Evolutionary conservation across 805 yeast genomes (phyloP), one percentile per base, ranked within the genome.

Genomic region (Lipomyces sp.): DNA sequence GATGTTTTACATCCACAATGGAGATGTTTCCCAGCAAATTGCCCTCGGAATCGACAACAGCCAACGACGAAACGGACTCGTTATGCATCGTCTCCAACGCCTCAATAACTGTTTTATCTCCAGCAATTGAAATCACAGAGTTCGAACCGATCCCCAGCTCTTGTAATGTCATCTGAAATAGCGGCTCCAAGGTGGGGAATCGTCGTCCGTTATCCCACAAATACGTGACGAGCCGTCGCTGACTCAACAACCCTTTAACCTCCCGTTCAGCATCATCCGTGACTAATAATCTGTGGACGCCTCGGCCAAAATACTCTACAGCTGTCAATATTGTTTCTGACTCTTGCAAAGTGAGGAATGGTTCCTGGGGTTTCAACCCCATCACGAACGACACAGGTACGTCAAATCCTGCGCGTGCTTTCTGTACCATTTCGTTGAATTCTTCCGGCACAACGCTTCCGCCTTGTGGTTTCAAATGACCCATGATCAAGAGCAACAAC

Each of bases 251-350:
- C 65, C 98, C 98, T 2, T 89, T 86, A 59, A 93, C 86, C 45
- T 66, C 69, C 4, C 35, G 37, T 32, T 84, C 81, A 59, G 81
- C 78, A 58, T 81, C 83, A 18, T 79, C 77, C 30, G 89, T 83
- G 64, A 93, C 90, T 10, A 98, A 97, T 29, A 94, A 86, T 75
- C 99, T 84, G 79, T 95, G 99, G 2, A 93, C 97, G 29, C 99
- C 99, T 51, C 90, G 86, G n/a, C 98, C 98, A 68, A 94, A 81
- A 11, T 90, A 87, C 77, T 92, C 96, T 73, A 90, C 90, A 1
- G 91, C 97, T 4, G 86, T 83, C 53, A 88, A 82, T 61, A 94
- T 80, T 29, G 87, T 85, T 30, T 78, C 71, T 18, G 81, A 75
- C 73, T 90, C 92, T 55, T 86, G 84, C 65, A 95, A 80, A 75